Base-by-base conservation (phyloP, 2,329 filamentous ascomycete genomes). In the Fusarium agapanthi region DNA sequence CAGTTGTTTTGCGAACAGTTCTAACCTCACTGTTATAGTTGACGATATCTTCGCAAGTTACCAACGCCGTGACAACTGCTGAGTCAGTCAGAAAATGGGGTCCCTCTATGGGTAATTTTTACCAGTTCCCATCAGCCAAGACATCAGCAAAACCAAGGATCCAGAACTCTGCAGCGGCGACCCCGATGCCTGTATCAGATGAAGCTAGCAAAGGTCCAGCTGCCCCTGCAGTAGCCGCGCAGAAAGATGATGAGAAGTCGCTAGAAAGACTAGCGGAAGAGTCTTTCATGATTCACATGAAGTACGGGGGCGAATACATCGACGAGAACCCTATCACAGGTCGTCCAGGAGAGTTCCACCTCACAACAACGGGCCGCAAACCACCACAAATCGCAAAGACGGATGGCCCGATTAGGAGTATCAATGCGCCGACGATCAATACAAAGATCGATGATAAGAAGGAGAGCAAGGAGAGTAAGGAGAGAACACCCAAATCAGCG, bases 241-340 rank as follows among this genome's bases (percentile, higher is more conserved):
- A 79, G 54, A 85, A 82, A 60, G 80, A 81, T 65, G 81, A 83
- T 41, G 81, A 83, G 62, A 75, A 79, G 3, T 82, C 80, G 3
- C 78, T 87, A 7, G 83, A 87, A 66, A 83, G 85, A 20, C 79
- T 88, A 6, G 84, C 89, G 5, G 88, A 91, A 72, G 88, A 91
- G 74, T 88, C 89, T 0, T 86, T 90, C 69, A 80, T 84, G 73
- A 84, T 89, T 44, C 88, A 90, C 72, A 83, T 89, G 80, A 86
- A 85, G 69, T 88, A 88, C 73, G 90, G 89, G 41, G 87, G 88
- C 54, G 89, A 92, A 71, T 92, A 90, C 77, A 88, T 92, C 80
- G 89, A 92, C 79, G 88, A 91, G 79, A 92, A 91, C 72, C 89
- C 90, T 45, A 91, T 92, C 74, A 91, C 89, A 1, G 90, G 90